Percentiles rank a stretch among this genome's conserved stretches.
Evolutionary conservation across 2,329 filamentous ascomycete genomes (phyloP).

Genomic region (Alternaria postmessia): DNA sequence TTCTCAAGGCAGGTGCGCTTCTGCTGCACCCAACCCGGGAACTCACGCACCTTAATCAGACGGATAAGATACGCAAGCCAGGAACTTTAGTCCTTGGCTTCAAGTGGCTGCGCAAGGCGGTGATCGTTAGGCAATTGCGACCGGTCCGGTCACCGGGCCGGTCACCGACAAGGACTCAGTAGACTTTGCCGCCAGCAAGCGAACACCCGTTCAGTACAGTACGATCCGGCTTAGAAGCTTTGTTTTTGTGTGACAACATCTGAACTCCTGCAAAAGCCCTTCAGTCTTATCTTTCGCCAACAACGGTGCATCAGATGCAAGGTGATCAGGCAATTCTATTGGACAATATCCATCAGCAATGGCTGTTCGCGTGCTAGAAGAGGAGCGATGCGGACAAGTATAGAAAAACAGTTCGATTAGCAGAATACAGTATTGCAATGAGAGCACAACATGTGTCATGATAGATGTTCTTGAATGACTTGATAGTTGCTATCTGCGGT

Average conservation of each 20-base stretch:
- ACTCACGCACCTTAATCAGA: not conserved
- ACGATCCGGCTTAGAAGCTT: not conserved
- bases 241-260: not conserved
- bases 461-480: not conserved
- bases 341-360: not conserved
- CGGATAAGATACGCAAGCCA: not conserved
- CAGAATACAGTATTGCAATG: not conserved
- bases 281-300: not conserved
- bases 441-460: not conserved
- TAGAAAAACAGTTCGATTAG: not conserved
- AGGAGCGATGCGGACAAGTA: not conserved
- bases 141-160: slow-evolving; percentile 4
- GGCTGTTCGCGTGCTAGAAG: not conserved
- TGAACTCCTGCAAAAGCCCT: not conserved
- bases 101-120: not conserved
- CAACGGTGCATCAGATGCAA: not conserved
- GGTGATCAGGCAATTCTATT: not conserved
- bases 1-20: not conserved
- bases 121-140: not conserved
- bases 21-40: not conserved
- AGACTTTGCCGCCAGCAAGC: not conserved
- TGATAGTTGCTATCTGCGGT: not conserved
- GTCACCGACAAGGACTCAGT: not conserved
- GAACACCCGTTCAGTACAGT: not conserved
- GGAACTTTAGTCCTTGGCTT: not conserved